Conservation (phyloP, 345 rosid genomes). For the Passiflora organensis region DNA sequence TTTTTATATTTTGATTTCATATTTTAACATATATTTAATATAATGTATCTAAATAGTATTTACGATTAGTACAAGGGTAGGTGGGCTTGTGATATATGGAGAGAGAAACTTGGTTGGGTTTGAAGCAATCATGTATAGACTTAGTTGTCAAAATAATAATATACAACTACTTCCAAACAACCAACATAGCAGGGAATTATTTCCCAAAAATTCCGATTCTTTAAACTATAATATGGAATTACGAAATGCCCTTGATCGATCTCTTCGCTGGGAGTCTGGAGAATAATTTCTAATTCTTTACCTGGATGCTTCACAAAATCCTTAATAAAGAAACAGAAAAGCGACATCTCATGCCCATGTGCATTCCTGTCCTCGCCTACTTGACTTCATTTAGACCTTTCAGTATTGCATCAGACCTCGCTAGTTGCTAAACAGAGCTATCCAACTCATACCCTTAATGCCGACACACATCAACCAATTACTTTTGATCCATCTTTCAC, state of each 20-base stretch:
- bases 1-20: too few relatives aligned
- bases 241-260: constrained; percentile 24
- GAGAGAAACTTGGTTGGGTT: constrained; percentile 26
- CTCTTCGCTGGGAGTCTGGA: constrained; percentile 11
- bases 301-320: constrained; percentile 19
- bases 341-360: constrained; percentile 52
- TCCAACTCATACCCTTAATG: constrained; percentile 28
- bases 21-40: too few relatives aligned
- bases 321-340: constrained; percentile 23
- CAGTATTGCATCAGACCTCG: constrained; percentile 13
- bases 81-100: constrained; percentile 18
- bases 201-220: constrained; percentile 29
- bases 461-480: constrained; percentile 33
- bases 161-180: constrained; percentile 15
- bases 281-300: constrained; percentile 36
- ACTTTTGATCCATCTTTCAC: constrained; percentile 25
- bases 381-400: constrained; percentile 7
- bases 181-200: constrained; percentile 24
- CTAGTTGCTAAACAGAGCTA: constrained; percentile 16
- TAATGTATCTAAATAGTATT: too few relatives aligned
- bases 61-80: too few relatives aligned
- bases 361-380: constrained; percentile 31
- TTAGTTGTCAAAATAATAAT: constrained; percentile 36
- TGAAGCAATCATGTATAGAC: constrained; percentile 41
- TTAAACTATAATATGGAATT: constrained; percentile 37